Percentiles rank a stretch among this genome's conserved stretches.
Conservation (phyloP, 306 rosid species). For the Prosopis cineraria region DNA sequence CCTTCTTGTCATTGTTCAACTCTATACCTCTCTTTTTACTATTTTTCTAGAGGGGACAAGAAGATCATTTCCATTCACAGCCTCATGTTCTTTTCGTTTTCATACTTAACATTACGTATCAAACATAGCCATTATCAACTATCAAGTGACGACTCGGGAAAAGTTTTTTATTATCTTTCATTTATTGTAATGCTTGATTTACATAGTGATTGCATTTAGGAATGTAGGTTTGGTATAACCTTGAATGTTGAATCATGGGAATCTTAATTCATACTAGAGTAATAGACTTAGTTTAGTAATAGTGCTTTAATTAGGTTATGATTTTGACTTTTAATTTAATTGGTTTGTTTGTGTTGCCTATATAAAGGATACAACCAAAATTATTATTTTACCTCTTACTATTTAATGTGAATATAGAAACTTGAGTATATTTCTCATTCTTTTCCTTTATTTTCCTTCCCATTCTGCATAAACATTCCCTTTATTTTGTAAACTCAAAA, state of each 20-base stretch:
- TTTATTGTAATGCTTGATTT: background rate
- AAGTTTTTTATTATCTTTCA: too few relatives aligned
- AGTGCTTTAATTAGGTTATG: background rate
- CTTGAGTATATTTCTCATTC: background rate
- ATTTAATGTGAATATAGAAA: background rate
- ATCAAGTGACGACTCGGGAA: too few relatives aligned
- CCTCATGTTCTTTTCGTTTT: too few relatives aligned
- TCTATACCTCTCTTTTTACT: too few relatives aligned
- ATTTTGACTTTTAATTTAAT: background rate
- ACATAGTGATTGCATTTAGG: background rate
- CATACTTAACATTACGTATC: too few relatives aligned
- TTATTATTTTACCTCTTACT: background rate
- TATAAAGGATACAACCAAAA: background rate
- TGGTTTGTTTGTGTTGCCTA: background rate
- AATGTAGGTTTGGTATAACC: background rate
- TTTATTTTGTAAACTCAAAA: conserved; percentile 1
- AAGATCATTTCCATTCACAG: too few relatives aligned
- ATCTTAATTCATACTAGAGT: background rate
- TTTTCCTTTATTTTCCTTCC: background rate
- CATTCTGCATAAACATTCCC: background rate
- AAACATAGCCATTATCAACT: too few relatives aligned
- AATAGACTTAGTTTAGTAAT: background rate
- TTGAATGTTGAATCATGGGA: background rate
- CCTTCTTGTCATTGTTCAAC: too few relatives aligned
- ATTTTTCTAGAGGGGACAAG: too few relatives aligned